Evolutionary conservation across 192 early-diverging fungal genomes (phyloP).

Genomic region (Coemansia reversa): DNA sequence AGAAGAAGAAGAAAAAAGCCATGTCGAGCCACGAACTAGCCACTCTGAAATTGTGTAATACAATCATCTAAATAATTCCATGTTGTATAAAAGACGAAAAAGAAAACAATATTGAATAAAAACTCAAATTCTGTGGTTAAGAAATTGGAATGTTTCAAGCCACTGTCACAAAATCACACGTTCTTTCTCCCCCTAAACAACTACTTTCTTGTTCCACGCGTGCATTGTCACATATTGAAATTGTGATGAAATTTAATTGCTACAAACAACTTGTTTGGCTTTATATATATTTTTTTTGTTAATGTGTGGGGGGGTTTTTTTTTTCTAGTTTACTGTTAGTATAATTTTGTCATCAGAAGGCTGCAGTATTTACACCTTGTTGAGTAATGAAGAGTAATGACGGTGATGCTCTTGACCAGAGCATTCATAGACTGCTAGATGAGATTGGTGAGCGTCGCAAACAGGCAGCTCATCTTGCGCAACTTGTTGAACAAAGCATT

Average conservation of each 20-base stretch:
- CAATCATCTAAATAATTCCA: background rate
- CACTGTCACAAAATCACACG: background rate
- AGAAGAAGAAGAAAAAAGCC: background rate
- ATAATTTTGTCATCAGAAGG: background rate
- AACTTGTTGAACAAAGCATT: constrained; percentile 34
- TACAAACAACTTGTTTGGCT: background rate
- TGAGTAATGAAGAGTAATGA: background rate
- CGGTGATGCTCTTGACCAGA: constrained; percentile 7
- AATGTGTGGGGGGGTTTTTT: background rate
- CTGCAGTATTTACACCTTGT: background rate
- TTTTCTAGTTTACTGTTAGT: background rate
- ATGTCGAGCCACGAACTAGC: background rate
- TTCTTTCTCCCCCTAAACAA: background rate
- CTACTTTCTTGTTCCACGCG: background rate
- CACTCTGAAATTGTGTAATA: background rate
- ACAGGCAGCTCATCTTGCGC: constrained; percentile 30
- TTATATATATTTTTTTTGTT: constrained; percentile 3
- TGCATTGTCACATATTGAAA: background rate
- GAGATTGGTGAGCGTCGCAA: constrained; percentile 25
- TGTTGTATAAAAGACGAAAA: background rate
- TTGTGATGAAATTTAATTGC: background rate
- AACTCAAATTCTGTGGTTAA: background rate
- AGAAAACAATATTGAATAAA: background rate
- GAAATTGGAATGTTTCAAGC: background rate
- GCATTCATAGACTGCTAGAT: constrained; percentile 21